A percentile compares a stretch with the other conserved stretches of the same genome.
Conservation (phyloP, 768 basidiomycete species). For the Termitomyces sp. region DNA sequence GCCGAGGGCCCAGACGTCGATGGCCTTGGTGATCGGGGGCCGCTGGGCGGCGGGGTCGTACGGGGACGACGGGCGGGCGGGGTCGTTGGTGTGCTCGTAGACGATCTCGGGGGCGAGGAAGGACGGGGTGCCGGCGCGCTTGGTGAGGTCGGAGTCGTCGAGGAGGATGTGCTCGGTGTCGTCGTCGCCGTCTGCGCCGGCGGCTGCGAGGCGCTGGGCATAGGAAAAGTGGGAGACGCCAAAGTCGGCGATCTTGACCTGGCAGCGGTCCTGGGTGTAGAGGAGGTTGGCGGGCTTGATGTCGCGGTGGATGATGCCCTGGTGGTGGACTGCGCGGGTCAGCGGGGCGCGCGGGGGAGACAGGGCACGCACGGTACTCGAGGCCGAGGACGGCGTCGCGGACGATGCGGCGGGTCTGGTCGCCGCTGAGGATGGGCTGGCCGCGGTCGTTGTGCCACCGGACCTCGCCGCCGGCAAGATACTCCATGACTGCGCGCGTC, state of each 20-base stretch:
- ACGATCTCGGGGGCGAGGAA: conserved; percentile 97
- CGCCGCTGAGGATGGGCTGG: conserved; percentile 73
- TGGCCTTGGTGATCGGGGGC: conserved; percentile 79
- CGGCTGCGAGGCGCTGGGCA: conserved; percentile 72
- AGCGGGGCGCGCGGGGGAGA: background rate
- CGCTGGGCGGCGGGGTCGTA: conserved; percentile 20
- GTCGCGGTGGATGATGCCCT: conserved; percentile 98
- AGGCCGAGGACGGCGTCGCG: conserved; percentile 92
- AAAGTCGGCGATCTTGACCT: conserved; percentile 97
- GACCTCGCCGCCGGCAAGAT: conserved; percentile 91
- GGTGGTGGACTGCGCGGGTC: conserved; percentile 74
- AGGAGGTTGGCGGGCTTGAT: conserved; percentile 98
- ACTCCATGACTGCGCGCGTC: conserved; percentile 81
- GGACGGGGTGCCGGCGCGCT: conserved; percentile 91
- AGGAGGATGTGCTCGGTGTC: conserved; percentile 58
- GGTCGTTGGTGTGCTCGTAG: conserved; percentile 47
- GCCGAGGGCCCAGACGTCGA: conserved; percentile 97
- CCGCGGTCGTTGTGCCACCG: conserved; percentile 71
- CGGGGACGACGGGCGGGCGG: conserved; percentile 23
- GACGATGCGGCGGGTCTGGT: conserved; percentile 82
- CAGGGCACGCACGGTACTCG: conserved; percentile 74
- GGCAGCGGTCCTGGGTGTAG: conserved; percentile 78
- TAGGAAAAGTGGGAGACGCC: conserved; percentile 96
- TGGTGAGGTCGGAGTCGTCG: conserved; percentile 83
- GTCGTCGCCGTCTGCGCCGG: conserved; percentile 40